Base-by-base conservation (phyloP, 2,329 filamentous ascomycete species). In the Trichoderma afroharzianum region DNA sequence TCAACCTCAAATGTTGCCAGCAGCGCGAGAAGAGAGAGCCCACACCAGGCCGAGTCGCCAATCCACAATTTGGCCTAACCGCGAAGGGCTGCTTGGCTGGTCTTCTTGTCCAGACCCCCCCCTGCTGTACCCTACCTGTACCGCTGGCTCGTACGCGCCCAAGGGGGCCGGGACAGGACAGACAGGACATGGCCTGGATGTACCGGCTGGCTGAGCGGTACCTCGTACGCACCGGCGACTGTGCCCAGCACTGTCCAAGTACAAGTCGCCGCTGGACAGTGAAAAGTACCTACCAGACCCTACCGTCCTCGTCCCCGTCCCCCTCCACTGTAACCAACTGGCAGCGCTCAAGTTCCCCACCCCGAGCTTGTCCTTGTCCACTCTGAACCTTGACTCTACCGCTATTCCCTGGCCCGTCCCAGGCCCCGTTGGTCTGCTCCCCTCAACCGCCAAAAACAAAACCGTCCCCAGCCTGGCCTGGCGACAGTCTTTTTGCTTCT, bases 371-470 rank as follows among this genome's bases (percentile, higher is more conserved):
- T 68, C 28, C 57, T 53, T 62, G 66, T 57, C 57, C 66, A 68
- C 66, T 69, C 66, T 72, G 50, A 66, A 71, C 68, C 76, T 74
- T 74, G 76, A 75, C 77, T 77, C 76, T 77, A 73, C 74, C 75
- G 71, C 73, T 76, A 73, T 76, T 76, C 78, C 78, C 77, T 78
- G 75, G 73, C 74, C 75, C 77, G 78, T 74, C 77, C 57, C 68
- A 36, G 33, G 68, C n/a, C 68, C 61, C 68, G 68, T 71, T 71
- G 68, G 68, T 53, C 68, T 71, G 62, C 61, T 64, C 77, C 71
- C 77, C 76, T 79, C 76, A 75, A 76, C 76, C 77, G 74, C 76
- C 77, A 75, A 78, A 78, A 79, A 79, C 74, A 79, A 79, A 79
- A 77, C 76, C 77, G 75, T 78, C 74, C 77, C 77, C 76, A 73